Base-by-base conservation (phyloP, 768 basidiomycete species). In the Tubosaeta sp. region DNA sequence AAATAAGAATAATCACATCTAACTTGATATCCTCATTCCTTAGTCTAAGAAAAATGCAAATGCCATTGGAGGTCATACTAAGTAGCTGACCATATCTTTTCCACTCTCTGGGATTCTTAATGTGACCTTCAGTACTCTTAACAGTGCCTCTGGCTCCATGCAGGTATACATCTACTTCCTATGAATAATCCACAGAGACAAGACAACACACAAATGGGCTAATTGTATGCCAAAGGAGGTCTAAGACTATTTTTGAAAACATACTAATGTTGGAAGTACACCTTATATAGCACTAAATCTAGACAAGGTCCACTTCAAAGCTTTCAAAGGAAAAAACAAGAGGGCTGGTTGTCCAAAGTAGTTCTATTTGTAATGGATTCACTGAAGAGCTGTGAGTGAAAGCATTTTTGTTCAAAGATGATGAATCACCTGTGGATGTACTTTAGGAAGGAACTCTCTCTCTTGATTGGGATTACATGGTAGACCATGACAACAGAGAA, bases 1-100 rank as follows among this genome's bases (percentile, higher is more conserved):
- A n/a, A 2, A 32, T 7, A 61, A 46, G 43, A 26, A 61, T 37
- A 63, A 61, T 7, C 60, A 63, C 29, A 48, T 53, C 0, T 61
- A 61, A 42, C 46, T 54, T 0, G 51, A 61, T 1, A 51, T 63
- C 19, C 48, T 57, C 0, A 1, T 60, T 0, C 54, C 54, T 0
- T 57, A 60, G 41, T 60, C 57, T 6, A 13, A 60, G 9, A 37
- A 50, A 6, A 54, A 60, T 42, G 26, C 41, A 0, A 7, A 4
- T 26, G 17, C 22, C 11, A n/a, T 33, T 0, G 53, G 59, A 4
- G 29, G 38, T 2, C n/a, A 16, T 5, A 53, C 43, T 1, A 54
- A 60, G 32, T 60, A 54, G 59, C 17, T 50, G 31, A 48, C 57
- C 5, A 53, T 50, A 12, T 4, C 41, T 0, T 41, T 48, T 19